Base-by-base conservation (phyloP, 192 early-diverging fungal species). In the Coemansia sp. region DNA sequence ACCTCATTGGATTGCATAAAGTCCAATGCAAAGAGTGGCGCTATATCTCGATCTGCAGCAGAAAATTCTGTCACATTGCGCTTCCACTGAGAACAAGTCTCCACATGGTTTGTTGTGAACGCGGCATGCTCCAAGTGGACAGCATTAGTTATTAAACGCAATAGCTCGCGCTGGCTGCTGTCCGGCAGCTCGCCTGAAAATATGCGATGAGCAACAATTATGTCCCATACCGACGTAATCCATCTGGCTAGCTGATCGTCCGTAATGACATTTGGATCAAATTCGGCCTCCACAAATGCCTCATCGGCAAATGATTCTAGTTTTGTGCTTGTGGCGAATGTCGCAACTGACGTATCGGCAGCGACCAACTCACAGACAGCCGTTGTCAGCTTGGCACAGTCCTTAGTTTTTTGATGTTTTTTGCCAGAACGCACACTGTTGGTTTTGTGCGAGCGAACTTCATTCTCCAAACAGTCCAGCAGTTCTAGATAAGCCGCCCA, bases 211-310 rank as follows among this genome's bases (percentile, higher is more conserved):
- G 27, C 54, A 10, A 4, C 25, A 24, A 79, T 73, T n/a, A 5
- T 19, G 32, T 73, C 60, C 76, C 76, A 79, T 7, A 73, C 70
- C 24, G 2, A 22, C 12, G 67, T 57, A 14, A 79, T 73, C 76
- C 76, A 79, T 10, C 29, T 39, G 10, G 15, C 63, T 17, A 79
- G 67, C 57, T 73, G 70, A 15, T 60, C 58, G 57, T 73, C 76
- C 0, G 76, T 63, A 21, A 39, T 27, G 41, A 69, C 70, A 43
- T 69, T 60, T 2, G 64, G 70, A 35, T 73, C 70, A 66, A 79
- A 79, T 5, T 66, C 76, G 5, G 49, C 41, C 15, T 66, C 63
- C 15, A 19, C 61, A 35, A 54, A 2, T 6, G 27, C 21, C 15
- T 14, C 35, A 15, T 24, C 23, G 8, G 11, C 56, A 38, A 24